Base-by-base conservation (phyloP, 768 basidiomycete genomes). In the Boletus tomentosulus region DNA sequence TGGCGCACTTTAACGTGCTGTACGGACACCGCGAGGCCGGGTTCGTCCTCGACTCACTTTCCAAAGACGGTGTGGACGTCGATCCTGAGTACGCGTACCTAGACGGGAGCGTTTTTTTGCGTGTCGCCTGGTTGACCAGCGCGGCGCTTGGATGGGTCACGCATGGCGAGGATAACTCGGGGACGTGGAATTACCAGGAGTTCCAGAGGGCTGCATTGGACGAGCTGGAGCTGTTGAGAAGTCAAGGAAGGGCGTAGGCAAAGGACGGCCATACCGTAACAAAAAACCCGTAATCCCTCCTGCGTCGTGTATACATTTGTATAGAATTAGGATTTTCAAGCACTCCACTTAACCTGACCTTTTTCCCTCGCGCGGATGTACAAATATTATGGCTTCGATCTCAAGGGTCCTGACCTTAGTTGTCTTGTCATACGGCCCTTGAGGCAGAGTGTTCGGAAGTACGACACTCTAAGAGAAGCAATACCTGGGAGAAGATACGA, bases 31-130 rank as follows among this genome's bases (percentile, higher is more conserved):
- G 78, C 1, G 51, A 65, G 43, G 56, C 65, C 1, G 73, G 73
- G 4, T 78, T 73, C 42, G 62, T 67, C 12, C 35, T 70, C 25
- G 59, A 62, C 1, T 59, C 59, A 2, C 48, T 68, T 9, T 46
- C 37, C 27, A 62, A 60, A 30, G 66, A 67, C 12, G 57, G 55
- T 47, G 59, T 68, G 27, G 61, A 61, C 1, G 75, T 75, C 12
- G 72, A 80, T 47, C 66, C 85, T 41, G 71, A 74, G 13, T 84
- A 78, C n/a, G 69, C 57, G 2, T 63, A 64, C 33, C 59, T 81
- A 11, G 86, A 88, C 63, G 86, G 86, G 9, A 79, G 78, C 16
- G 59, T 89, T 46, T 89, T 89, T 63, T 58, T 85, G 35, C 72
- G 85, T 43, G 71, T 73, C 0, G 85, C 84, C 5, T 76, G 77